Conservation (phyloP, 257 asterid genomes). For the Nicotiana tabacum region DNA sequence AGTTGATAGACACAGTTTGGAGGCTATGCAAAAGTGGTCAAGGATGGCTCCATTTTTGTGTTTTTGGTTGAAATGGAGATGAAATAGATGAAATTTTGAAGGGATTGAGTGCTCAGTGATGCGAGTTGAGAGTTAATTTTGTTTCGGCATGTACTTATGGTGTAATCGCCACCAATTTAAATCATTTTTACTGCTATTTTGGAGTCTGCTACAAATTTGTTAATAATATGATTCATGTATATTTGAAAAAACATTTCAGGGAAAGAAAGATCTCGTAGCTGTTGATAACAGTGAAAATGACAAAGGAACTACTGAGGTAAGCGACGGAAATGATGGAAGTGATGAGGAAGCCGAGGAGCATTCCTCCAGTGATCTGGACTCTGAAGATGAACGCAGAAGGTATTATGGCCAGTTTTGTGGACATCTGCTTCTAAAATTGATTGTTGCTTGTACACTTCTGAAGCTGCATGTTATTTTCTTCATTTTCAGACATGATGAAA, state of each 20-base stretch:
- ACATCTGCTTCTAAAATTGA: slow-evolving; percentile 2
- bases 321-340: slow-evolving; percentile 58
- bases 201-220: background rate
- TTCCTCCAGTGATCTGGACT: slow-evolving; percentile 62
- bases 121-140: background rate
- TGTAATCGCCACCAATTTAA: background rate
- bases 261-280: slow-evolving; percentile 70
- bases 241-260: slow-evolving; percentile 34
- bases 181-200: background rate
- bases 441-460: background rate
- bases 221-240: background rate
- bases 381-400: slow-evolving; percentile 87
- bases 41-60: background rate
- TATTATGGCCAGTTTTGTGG: slow-evolving; percentile 20
- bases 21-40: background rate
- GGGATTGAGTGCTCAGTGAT: background rate
- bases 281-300: slow-evolving; percentile 68
- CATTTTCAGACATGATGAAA: slow-evolving; percentile 64
- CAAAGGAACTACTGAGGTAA: slow-evolving; percentile 50
- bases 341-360: slow-evolving; percentile 36
- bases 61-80: background rate
- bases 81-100: background rate
- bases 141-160: background rate
- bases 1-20: background rate
- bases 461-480: slow-evolving; percentile 12